Base-by-base conservation (phyloP, 1,284 basidiomycete genomes). In the Inonotus hispidus region DNA sequence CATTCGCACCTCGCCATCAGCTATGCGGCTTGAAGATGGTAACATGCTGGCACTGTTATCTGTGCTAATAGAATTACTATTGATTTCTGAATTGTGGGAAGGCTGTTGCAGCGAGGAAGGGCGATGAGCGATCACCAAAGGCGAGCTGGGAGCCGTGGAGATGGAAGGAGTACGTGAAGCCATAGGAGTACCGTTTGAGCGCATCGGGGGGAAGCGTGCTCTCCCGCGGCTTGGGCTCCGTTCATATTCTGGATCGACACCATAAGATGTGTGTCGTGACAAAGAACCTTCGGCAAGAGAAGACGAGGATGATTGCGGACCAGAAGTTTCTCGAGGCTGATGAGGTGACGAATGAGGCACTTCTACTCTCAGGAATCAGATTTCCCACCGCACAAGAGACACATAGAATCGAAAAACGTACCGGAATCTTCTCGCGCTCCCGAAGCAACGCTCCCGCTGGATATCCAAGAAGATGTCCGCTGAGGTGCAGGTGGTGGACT, bases 161-260 rank as follows among this genome's bases (percentile, higher is more conserved):
- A 59, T 25, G 19, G 62, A 63, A 21, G 58, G 58, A 39, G 62
- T 35, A 21, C 62, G 62, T 32, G 58, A 63, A 41, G 41, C 41
- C 29, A 35, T 54, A n/a, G 45, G 53, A 50, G 25, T 53, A 19
- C 38, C 54, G 14, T 52, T 62, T 29, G 49, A 25, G 16, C 29
- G 49, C n/a, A 32, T 39, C 2, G 52, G 23, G n/a, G 56, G 49
- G 14, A 50, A 8, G 16, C 58, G 58, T 27, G 58, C 23, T 19
- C 62, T 52, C 5, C 62, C 58, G 27, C 58, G 49, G 23, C 53
- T 64, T 59, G 13, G 63, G 60, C 13, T 67, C 21, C 29, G 60
- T 61, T 32, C 68, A 47, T 56, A 50, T 16, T 39, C 16, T 27
- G 61, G 35, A 8, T 38, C 11, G 11, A 53, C 58, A n/a, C 56